These are phyloP conservation scores for Xylaria sp. DNA, from an alignment of 2,329 filamentous ascomycete species.

Conservation along the genomic window DNA sequence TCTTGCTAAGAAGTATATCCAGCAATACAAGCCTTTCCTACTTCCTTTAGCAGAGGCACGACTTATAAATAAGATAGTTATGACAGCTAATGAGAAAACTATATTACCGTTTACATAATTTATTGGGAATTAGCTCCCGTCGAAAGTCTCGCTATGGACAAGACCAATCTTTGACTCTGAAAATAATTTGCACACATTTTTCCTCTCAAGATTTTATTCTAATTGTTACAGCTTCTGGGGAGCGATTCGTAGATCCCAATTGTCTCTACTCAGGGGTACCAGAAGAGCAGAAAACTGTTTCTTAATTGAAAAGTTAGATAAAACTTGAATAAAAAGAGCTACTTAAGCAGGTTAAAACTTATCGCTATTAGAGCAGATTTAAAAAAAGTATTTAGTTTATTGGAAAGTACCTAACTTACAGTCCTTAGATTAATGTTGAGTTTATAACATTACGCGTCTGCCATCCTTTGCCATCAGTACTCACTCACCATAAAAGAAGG, in stretches of 20 bases:
- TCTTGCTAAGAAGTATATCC: background rate
- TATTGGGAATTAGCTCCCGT: background rate
- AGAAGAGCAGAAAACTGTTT: no score
- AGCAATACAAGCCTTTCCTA: background rate
- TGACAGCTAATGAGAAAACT: background rate
- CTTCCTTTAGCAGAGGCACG: background rate
- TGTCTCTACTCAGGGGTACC: no score
- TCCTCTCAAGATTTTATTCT: no score
- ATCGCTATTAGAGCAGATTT: no score
- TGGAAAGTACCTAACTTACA: no score
- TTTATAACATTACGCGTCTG: background rate
- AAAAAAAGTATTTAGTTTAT: background rate
- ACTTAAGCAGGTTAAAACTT: no score
- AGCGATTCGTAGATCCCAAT: no score
- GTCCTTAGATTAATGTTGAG: background rate
- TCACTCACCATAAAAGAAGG: background rate
- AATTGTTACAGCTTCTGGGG: no score
- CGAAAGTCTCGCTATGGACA: background rate
- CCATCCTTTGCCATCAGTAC: background rate
- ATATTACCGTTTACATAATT: background rate
- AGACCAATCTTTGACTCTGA: background rate
- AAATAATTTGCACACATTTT: no score
- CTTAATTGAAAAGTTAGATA: no score
- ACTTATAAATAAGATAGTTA: background rate
- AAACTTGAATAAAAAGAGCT: no score